A percentile compares a stretch with the other conserved stretches of the same genome.
Conservation (phyloP, 306 rosid genomes). For the Prunus campanulata region DNA sequence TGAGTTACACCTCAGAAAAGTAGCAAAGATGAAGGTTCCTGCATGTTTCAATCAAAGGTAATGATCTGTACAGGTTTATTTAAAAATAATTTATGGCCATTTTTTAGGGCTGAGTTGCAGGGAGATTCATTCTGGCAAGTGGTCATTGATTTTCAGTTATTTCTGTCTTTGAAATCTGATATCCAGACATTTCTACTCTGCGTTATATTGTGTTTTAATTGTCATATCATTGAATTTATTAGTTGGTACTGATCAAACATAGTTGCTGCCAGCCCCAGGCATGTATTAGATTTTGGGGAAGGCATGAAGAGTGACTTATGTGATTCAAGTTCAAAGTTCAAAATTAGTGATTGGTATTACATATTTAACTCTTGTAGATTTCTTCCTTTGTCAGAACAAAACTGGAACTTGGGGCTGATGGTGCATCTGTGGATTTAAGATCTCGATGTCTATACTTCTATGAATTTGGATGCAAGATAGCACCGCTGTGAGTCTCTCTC, state of each 20-base stretch:
- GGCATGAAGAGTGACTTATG: background rate
- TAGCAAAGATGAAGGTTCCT: constrained; percentile 62
- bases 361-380: background rate
- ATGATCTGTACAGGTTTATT: constrained; percentile 2
- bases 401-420: constrained; percentile 88
- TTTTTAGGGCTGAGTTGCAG: background rate
- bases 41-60: constrained; percentile 85
- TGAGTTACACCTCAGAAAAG: constrained; percentile 75
- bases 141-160: background rate
- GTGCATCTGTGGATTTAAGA: constrained; percentile 72
- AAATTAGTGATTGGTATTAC: background rate
- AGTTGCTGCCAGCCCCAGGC: background rate
- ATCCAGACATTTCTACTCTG: background rate
- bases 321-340: constrained; percentile 14
- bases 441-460: constrained; percentile 80
- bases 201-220: background rate
- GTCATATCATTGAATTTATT: background rate
- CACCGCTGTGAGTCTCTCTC: constrained; percentile 66
- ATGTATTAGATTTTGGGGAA: background rate
- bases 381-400: constrained; percentile 56
- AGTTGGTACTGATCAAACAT: background rate
- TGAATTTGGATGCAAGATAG: constrained; percentile 97
- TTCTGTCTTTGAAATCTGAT: background rate
- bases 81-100: constrained; percentile 9
- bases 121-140: background rate